Evolutionary conservation across 2,329 filamentous ascomycete genomes (phyloP), one percentile per base, ranked within the genome.

Genomic region (Coccinonectria pachysandricola): DNA sequence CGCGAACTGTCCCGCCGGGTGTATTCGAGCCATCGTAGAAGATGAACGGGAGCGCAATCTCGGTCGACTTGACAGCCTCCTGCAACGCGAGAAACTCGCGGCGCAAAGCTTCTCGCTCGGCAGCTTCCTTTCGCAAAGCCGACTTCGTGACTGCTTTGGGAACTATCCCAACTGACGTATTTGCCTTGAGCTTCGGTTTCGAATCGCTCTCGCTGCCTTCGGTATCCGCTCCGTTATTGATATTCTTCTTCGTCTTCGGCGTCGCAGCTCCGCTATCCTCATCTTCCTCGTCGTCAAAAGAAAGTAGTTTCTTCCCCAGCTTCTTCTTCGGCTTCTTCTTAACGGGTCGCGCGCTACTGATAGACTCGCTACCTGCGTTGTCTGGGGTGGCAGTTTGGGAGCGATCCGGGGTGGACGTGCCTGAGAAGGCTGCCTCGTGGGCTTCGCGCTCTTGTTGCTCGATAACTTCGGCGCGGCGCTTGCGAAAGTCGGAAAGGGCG

Each of bases 1-100:
- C 72, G 32, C 79, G 77, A 24, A 88, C 87, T 9, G 71, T 71
- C 2, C 88, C 87, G 10, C 86, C 85, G 0, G 87, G 82, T 8
- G 82, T 80, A 51, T 92, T 88, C 12, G 84, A 84, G 10, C 91
- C 91, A 42, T 96, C 88, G 58, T 95, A 96, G 51, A 96, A 96
- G 4, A 96, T 84, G 53, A 96, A 98, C 0, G 91, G 91, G 16
- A 98, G 79, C 10, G 81, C 68, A 28, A 98, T 82, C 48, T 95
- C 87, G 7, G 86, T 87, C 12, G 75, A 74, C 58, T 92, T 94
- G 39, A 96, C 81, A 0, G 77, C 74, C 35, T 92, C 84, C 50
- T 95, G 91, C 32, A 88, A 70, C 7, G 64, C 64, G 23, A 93
- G 53, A 45, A 94, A 98, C 48, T 96, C 88, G 13, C 77, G 75